Conservation (phyloP, 2,329 filamentous ascomycete genomes). For the Cercospora beticola region DNA sequence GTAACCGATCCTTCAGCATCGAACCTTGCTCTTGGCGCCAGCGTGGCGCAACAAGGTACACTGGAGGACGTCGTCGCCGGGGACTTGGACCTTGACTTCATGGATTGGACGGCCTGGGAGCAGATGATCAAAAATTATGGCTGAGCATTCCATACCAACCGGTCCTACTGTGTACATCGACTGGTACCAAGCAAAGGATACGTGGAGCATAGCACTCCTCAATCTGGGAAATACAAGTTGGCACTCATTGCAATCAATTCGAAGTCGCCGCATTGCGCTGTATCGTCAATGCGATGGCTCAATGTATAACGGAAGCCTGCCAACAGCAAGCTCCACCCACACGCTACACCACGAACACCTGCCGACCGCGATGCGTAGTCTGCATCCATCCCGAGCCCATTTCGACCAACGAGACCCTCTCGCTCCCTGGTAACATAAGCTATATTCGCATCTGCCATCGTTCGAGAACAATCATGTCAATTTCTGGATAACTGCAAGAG, state of each 20-base stretch:
- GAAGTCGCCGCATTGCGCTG: not conserved
- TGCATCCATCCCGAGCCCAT: not conserved
- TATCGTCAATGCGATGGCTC: not conserved
- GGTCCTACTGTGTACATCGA: not conserved
- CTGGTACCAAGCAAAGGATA: not conserved
- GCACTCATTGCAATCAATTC: not conserved
- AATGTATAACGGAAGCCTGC: not conserved
- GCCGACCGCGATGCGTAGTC: no score
- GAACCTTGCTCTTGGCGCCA: not conserved
- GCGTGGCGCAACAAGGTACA: not conserved
- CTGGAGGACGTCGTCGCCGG: not conserved
- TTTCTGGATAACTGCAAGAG: not conserved
- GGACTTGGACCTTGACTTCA: not conserved
- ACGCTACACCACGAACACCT: not conserved
- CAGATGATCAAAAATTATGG: not conserved
- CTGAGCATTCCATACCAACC: not conserved
- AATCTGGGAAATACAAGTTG: not conserved
- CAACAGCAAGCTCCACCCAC: not conserved
- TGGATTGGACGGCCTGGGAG: not conserved
- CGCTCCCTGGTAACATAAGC: not conserved
- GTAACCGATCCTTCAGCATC: not conserved
- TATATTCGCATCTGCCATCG: not conserved
- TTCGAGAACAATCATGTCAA: not conserved
- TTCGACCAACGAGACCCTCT: not conserved
- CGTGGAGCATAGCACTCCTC: not conserved